Percentiles rank a stretch among this genome's conserved stretches.
Conservation (phyloP, 1,284 basidiomycete genomes). For the Rhodofomes roseus region DNA sequence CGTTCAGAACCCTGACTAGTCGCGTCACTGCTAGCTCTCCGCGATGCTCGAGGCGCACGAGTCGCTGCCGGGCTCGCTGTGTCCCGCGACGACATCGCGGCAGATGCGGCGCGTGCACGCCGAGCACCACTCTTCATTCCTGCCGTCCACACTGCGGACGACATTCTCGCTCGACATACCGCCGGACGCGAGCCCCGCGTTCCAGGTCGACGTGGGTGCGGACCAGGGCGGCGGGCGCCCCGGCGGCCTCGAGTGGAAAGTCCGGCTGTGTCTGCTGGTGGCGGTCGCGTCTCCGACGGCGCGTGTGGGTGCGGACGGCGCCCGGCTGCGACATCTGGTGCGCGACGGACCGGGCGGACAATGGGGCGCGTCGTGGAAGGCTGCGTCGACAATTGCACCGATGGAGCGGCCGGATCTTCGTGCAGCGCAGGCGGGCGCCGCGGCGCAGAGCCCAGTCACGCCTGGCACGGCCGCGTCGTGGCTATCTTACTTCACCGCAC, state of each 20-base stretch:
- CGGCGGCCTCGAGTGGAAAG: slow-evolving; percentile 85
- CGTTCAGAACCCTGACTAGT: background rate
- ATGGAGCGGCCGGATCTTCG: slow-evolving; percentile 41
- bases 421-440: slow-evolving; percentile 6
- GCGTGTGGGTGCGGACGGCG: slow-evolving; percentile 43
- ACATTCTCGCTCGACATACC: slow-evolving; percentile 89
- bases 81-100: slow-evolving; percentile 35
- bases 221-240: slow-evolving; percentile 7
- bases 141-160: slow-evolving; percentile 66
- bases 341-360: slow-evolving; percentile 56
- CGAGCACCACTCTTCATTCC: slow-evolving; percentile 76
- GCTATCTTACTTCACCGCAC: slow-evolving; percentile 50
- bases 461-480: slow-evolving; percentile 39
- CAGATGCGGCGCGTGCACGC: slow-evolving; percentile 72
- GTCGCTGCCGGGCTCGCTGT: slow-evolving; percentile 60
- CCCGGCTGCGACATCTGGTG: slow-evolving; percentile 50
- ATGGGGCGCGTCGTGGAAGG: slow-evolving; percentile 66
- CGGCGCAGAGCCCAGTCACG: slow-evolving; percentile 12
- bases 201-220: slow-evolving; percentile 51
- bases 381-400: slow-evolving; percentile 55
- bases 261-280: slow-evolving; percentile 79
- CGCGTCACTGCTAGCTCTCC: slow-evolving; percentile 51
- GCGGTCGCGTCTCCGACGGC: slow-evolving; percentile 51
- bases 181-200: slow-evolving; percentile 82
- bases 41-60: slow-evolving; percentile 86